Conservation (phyloP, 1,284 basidiomycete genomes). For the Tilletia walkeri region DNA sequence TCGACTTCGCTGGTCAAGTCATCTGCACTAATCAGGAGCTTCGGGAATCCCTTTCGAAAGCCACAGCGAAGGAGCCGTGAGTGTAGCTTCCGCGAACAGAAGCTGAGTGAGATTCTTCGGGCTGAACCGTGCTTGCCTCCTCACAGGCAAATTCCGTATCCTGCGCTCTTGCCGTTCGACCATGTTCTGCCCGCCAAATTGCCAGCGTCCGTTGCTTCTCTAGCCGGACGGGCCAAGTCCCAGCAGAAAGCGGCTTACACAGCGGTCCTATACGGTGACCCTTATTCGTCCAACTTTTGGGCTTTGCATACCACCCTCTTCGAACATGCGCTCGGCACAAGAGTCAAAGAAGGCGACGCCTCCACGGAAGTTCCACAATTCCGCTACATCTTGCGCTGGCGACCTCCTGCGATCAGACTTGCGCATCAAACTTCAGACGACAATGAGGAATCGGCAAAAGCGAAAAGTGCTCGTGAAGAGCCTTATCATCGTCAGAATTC, state of each 20-base stretch:
- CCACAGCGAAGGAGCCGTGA: conserved; percentile 8
- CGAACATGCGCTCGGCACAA: conserved; percentile 19
- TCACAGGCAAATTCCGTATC: not conserved
- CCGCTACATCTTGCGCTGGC: conserved; percentile 52
- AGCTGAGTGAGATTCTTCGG: not conserved
- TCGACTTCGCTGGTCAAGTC: conserved; percentile 30
- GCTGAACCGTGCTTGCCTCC: too few relatives aligned
- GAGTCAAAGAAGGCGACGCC: not conserved
- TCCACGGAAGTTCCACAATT: conserved; percentile 15
- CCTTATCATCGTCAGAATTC: conserved; percentile 20
- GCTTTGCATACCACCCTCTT: conserved; percentile 37
- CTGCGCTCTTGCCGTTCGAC: conserved; percentile 27
- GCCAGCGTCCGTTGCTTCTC: not conserved
- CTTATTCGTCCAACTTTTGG: conserved; percentile 37
- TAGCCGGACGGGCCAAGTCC: not conserved
- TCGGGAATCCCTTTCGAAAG: conserved; percentile 15
- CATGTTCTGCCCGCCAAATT: conserved; percentile 26
- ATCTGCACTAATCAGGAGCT: conserved; percentile 38
- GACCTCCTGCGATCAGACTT: conserved; percentile 4
- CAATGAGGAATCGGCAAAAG: not conserved
- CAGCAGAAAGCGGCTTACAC: not conserved
- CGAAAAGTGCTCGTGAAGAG: not conserved
- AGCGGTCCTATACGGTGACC: conserved; percentile 47
- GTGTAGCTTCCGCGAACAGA: conserved; percentile 30
- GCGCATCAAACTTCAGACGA: not conserved